Percentiles rank a stretch among this genome's conserved stretches.
These are phyloP conservation scores for Lactifluus echinatus DNA, from an alignment of 768 basidiomycete species.

Conservation along the genomic window DNA sequence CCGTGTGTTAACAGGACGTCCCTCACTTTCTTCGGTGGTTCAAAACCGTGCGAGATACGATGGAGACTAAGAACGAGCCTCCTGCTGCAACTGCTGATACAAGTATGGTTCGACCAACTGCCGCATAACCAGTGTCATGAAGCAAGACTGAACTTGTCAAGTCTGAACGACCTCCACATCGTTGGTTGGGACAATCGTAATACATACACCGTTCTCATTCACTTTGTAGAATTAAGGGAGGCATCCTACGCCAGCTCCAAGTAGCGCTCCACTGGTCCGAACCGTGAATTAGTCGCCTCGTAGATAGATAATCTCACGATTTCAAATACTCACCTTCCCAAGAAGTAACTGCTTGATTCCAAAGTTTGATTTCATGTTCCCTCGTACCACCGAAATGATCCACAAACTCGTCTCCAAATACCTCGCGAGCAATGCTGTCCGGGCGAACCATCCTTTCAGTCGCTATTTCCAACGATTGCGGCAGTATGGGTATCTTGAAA, in stretches of 20 bases:
- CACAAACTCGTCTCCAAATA: constrained; percentile 85
- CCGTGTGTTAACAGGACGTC: constrained; percentile 46
- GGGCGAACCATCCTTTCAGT: constrained; percentile 71
- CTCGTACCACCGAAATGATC: constrained; percentile 96
- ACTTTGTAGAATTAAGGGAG: not conserved
- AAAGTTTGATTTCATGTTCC: constrained; percentile 78
- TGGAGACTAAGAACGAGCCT: not conserved
- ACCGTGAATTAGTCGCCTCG: constrained; percentile 2
- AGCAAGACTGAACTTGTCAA: not conserved
- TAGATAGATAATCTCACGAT: not conserved
- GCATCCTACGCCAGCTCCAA: constrained; percentile 62
- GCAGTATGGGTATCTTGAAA: constrained; percentile 59
- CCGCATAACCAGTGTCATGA: not conserved
- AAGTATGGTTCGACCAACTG: not conserved
- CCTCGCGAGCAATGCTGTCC: constrained; percentile 75
- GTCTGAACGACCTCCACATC: not conserved
- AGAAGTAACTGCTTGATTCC: constrained; percentile 85
- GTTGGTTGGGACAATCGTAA: not conserved
- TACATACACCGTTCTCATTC: not conserved
- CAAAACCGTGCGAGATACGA: constrained; percentile 28
- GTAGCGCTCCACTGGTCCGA: constrained; percentile 74
- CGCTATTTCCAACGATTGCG: constrained; percentile 71
- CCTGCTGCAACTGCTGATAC: not conserved
- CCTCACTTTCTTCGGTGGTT: constrained; percentile 66
- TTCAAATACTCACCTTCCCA: constrained; percentile 72